These are phyloP conservation scores for Candida maesae DNA, from an alignment of 805 yeast species.

Conservation along the genomic window DNA sequence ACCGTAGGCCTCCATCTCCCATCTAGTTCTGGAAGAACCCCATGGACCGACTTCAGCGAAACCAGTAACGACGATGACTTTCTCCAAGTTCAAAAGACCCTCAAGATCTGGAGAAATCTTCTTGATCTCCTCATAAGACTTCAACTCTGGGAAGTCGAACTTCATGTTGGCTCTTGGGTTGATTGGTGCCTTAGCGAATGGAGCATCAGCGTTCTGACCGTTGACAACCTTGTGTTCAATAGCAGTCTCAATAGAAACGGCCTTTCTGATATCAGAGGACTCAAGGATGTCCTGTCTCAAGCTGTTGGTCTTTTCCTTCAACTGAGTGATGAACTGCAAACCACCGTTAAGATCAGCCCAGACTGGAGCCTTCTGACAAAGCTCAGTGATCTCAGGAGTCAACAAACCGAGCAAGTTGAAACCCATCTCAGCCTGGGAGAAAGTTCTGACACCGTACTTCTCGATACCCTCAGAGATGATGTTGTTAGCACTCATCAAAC, in stretches of 20 bases:
- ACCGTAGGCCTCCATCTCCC: constrained; percentile 98
- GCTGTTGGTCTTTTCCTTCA: constrained; percentile 79
- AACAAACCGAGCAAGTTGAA: constrained; percentile 93
- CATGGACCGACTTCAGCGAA: constrained; percentile 99
- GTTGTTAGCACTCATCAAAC: constrained; percentile 96
- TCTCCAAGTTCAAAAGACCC: constrained; percentile 89
- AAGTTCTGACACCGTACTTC: constrained; percentile 92
- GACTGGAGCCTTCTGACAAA: constrained; percentile 91
- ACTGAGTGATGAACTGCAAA: constrained; percentile 85
- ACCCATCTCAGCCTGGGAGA: constrained; percentile 99
- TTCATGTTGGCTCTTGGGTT: constrained; percentile 95
- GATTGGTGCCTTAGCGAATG: constrained; percentile 70
- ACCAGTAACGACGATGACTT: constrained; percentile 93
- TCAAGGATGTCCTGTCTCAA: constrained; percentile 73
- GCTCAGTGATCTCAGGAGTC: constrained; percentile 77
- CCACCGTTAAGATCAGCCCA: constrained; percentile 99
- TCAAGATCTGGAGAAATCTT: constrained; percentile 68
- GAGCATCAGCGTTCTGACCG: constrained; percentile 86
- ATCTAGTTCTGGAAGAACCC: constrained; percentile 98
- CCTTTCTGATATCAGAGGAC: constrained; percentile 89
- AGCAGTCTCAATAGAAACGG: constrained; percentile 90
- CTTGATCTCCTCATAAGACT: constrained; percentile 71
- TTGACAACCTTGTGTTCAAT: constrained; percentile 77
- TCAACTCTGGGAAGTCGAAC: constrained; percentile 88
- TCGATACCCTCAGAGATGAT: constrained; percentile 98